A percentile compares a stretch with the other conserved stretches of the same genome.
These are phyloP conservation scores for Pythium sp. DNA, from an alignment of 352 stramenopile species.

Conservation along the genomic window DNA sequence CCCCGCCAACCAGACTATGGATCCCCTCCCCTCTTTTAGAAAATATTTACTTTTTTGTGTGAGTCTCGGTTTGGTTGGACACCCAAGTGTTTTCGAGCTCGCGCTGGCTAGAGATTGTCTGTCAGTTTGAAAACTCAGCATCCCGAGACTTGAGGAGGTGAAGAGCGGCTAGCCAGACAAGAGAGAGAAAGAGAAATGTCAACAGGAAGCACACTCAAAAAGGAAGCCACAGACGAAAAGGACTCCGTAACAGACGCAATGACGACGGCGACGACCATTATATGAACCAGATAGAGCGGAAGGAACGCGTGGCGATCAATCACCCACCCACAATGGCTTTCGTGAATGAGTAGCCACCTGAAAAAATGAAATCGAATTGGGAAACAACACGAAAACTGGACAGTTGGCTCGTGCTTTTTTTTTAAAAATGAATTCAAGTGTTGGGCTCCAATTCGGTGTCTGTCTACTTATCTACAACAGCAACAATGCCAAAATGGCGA, in stretches of 20 bases:
- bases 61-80: background rate
- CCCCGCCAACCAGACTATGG: background rate
- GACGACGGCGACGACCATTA: background rate
- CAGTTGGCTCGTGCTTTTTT: background rate
- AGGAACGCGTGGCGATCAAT: background rate
- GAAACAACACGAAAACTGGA: background rate
- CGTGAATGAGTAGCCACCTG: background rate
- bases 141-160: too few relatives aligned
- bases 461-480: background rate
- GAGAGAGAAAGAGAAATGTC: background rate
- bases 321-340: background rate
- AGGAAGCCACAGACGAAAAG: background rate
- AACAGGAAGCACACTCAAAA: background rate
- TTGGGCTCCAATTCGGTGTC: too few relatives aligned
- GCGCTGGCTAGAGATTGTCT: too few relatives aligned
- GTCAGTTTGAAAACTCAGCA: too few relatives aligned
- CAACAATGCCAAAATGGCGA: background rate
- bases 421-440: background rate
- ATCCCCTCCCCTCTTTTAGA: background rate
- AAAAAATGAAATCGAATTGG: background rate
- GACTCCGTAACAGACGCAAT: background rate
- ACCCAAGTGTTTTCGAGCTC: background rate
- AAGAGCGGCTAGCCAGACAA: background rate
- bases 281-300: conserved; percentile 1
- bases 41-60: conserved; percentile 4